Percentiles rank a stretch among this genome's conserved stretches.
Evolutionary conservation across 169 alveolate genomes (phyloP).

Genomic region (Ichthyophthirius multifiliis): DNA sequence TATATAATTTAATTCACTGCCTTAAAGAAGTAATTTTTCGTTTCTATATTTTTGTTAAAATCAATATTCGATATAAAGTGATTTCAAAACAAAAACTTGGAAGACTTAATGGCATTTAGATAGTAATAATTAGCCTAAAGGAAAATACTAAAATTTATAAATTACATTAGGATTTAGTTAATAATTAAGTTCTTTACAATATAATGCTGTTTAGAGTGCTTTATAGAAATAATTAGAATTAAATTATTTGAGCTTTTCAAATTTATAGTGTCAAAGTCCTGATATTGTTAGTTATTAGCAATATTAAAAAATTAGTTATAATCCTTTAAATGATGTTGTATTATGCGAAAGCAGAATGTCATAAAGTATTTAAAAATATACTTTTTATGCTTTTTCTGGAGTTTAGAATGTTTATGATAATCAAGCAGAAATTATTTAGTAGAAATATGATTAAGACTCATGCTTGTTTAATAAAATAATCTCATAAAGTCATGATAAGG

Average conservation of each 20-base stretch:
- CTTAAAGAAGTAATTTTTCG: neutral
- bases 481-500: too few relatives aligned
- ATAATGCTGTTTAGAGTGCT: neutral
- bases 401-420: too few relatives aligned
- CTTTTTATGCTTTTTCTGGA: slow-evolving; percentile 3
- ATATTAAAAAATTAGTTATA: neutral
- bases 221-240: neutral
- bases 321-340: neutral
- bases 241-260: neutral
- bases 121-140: neutral
- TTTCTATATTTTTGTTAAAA: neutral
- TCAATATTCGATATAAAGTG: neutral
- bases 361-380: neutral
- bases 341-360: neutral
- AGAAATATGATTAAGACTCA: too few relatives aligned
- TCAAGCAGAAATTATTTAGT: too few relatives aligned
- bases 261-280: neutral
- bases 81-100: neutral
- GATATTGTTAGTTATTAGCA: too few relatives aligned
- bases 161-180: neutral
- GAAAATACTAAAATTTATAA: neutral
- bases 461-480: too few relatives aligned
- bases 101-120: neutral
- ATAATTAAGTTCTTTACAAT: neutral
- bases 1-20: neutral